Evolutionary conservation across 2,329 filamentous ascomycete species (phyloP), one percentile per base, ranked within the genome.

Genomic region (Alternaria metachromatica): DNA sequence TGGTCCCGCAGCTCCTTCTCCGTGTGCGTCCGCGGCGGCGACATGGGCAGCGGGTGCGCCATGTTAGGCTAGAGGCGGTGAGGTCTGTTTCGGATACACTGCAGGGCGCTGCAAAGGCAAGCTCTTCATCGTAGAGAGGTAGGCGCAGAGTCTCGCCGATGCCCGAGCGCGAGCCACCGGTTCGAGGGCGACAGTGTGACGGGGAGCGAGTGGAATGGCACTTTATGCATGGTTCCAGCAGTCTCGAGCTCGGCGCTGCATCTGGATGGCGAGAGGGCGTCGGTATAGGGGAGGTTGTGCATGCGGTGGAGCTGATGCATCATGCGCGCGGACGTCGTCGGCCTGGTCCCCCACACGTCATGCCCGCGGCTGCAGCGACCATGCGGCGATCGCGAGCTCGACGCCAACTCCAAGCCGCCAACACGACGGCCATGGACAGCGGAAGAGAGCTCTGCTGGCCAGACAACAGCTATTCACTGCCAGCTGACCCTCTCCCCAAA

Each of bases 1-100:
- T 72, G 72, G 45, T 49, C 61, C 62, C 72, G 75, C 55, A 74
- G 72, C 66, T 78, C 73, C 62, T 65, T 70, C 64, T 78, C 76
- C 26, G 69, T 59, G 37, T 71, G 66, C 37, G 61, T 64, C 18
- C 59, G 68, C 63, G 69, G 60, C 37, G 68, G 58, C 23, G 68
- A 46, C 48, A 66, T 63, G 11, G 72, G 65, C 6, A 75, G 50
- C 33, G 64, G 68, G 53, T 61, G 64, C 13, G 72, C 69, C 75
- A 76, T 77, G 6, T 54, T 44, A 37, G 60, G 26, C 18, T 18
- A 28, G 25, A 25, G 20, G 43, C 20, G 59, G 46, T 49, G 45
- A 30, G 11, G 45, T 44, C 49, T 51, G 43, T 56, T 49, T 55
- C 60, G 55, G 55, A 63, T 59, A 61, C 30, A 45, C 57, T 33